Conservation (phyloP, 352 stramenopile genomes). For the Phytophthora gonapodyides region DNA sequence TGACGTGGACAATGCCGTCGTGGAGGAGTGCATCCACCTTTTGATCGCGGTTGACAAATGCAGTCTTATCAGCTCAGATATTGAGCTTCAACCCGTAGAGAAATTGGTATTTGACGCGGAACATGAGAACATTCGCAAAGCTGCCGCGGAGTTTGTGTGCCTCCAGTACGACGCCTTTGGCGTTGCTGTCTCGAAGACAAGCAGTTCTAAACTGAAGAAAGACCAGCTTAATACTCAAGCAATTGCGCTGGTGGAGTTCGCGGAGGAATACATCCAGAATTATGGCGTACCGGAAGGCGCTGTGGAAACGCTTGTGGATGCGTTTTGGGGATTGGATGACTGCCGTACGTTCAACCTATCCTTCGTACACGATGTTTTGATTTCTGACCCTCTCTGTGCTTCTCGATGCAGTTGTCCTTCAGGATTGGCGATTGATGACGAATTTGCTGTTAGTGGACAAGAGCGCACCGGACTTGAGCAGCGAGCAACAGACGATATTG, state of each 20-base stretch:
- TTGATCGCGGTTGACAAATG: constrained; percentile 84
- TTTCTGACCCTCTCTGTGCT: constrained; percentile 11
- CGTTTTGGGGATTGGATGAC: constrained; percentile 86
- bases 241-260: constrained; percentile 90
- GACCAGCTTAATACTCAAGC: constrained; percentile 86
- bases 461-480: constrained; percentile 76
- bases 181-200: constrained; percentile 67
- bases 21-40: constrained; percentile 69
- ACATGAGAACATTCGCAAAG: constrained; percentile 75
- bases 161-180: constrained; percentile 90
- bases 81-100: constrained; percentile 80
- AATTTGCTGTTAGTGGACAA: constrained; percentile 82
- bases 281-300: constrained; percentile 57
- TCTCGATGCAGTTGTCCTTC: constrained; percentile 71
- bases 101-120: constrained; percentile 80
- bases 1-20: constrained; percentile 77
- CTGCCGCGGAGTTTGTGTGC: constrained; percentile 85
- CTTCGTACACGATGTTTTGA: constrained; percentile 10
- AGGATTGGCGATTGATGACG: constrained; percentile 79
- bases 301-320: constrained; percentile 80
- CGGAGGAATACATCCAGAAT: constrained; percentile 84
- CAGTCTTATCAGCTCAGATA: constrained; percentile 77
- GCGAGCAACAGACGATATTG: constrained; percentile 80
- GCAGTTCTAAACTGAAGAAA: constrained; percentile 65
- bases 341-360: constrained; percentile 62